Evolutionary conservation across 345 rosid genomes (phyloP), one percentile per base, ranked within the genome.

Genomic region (Nephelium lappaceum): DNA sequence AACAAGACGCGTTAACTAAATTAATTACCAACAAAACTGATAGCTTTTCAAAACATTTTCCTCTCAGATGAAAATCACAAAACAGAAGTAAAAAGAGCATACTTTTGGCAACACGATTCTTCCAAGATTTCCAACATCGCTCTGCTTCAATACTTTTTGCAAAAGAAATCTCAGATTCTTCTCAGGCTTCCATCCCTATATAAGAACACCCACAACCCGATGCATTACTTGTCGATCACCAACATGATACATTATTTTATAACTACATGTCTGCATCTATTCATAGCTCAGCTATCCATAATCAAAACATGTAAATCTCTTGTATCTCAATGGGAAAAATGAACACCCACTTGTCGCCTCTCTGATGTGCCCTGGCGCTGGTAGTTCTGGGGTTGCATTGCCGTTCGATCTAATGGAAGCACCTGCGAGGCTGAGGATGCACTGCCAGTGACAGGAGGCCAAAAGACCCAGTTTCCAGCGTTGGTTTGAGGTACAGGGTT

Each of bases 41-140:
- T 36, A 21, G 9, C 12, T 43, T 2, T 53, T 53, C 18, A 3
- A 14, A 15, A 25, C 64, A 55, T 10, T 49, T 60, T 5, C 16
- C 10, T 8, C 6, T 31, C 6, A 31, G 49, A 47, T 42, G 16
- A 1, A 19, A 69, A 36, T 57, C 11, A 41, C 19, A 21, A 14
- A 4, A 45, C 66, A 51, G 31, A 15, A 51, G 12, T 18, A 11
- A 68, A 12, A 14, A 12, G 36, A 21, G 8, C 0, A 0, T 75
- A 94, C 99, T 86, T 94, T 96, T 69, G 99, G 99, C 49, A 94
- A 79, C 80, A 96, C 99, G 51, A 96, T 96, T 74, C 99, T 90
- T 78, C 99, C 99, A 36, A 93, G 95, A 80, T 87, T 96, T 45
- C 99, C 98, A 47, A 94, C 99, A 77, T 96, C 99, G 81, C 99